Evolutionary conservation across 192 early-diverging fungal genomes (phyloP).

Genomic region (Podila epigama): DNA sequence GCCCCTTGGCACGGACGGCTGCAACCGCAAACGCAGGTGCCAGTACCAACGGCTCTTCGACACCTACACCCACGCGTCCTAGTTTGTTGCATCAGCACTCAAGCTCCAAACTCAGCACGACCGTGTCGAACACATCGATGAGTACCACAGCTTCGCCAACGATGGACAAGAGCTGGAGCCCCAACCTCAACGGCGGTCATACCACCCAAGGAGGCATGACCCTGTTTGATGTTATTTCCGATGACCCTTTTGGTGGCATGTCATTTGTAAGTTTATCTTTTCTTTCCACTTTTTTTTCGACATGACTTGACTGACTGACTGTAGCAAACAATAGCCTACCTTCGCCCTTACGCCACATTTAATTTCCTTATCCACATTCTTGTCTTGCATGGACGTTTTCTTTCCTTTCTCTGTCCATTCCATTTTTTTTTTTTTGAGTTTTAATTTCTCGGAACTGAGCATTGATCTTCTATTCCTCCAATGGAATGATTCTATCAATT

Average conservation of each 20-base stretch:
- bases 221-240: constrained; percentile 38
- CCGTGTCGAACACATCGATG: constrained; percentile 2
- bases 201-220: constrained; percentile 24
- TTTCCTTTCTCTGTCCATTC: not conserved
- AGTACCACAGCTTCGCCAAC: constrained; percentile 9
- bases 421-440: not conserved
- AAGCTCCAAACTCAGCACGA: constrained; percentile 28
- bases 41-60: constrained; percentile 5
- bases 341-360: too few relatives aligned
- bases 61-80: constrained; percentile 3
- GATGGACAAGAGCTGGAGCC: constrained; percentile 36
- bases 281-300: not conserved
- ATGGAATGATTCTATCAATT: too few relatives aligned
- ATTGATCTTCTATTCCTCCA: too few relatives aligned
- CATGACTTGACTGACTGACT: not conserved
- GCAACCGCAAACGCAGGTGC: constrained; percentile 4
- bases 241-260: constrained; percentile 38
- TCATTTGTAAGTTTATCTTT: constrained; percentile 27
- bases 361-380: not conserved
- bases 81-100: constrained; percentile 22
- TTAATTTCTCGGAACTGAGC: too few relatives aligned
- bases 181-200: constrained; percentile 4
- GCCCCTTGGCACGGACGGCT: constrained; percentile 20
- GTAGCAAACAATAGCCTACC: too few relatives aligned
- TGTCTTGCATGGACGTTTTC: not conserved